These are phyloP conservation scores for Cynara cardunculus DNA, from an alignment of 129 eudicot species.

Conservation along the genomic window DNA sequence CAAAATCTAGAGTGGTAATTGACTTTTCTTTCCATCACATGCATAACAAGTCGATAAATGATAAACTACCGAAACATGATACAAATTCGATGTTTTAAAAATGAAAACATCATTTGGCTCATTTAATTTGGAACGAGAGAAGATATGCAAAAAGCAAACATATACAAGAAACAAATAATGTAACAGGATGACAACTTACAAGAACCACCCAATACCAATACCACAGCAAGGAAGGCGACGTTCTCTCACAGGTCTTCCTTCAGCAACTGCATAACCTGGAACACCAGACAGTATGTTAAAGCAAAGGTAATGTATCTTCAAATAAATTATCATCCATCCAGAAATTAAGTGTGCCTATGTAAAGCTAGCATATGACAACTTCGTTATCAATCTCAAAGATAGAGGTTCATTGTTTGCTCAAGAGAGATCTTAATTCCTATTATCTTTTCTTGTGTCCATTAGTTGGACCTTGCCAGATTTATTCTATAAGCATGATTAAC, in stretches of 20 bases:
- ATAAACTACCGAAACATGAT: not conserved
- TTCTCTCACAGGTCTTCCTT: slow-evolving; percentile 81
- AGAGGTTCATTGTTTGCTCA: not conserved
- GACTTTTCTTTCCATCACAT: not conserved
- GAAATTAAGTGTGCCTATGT: not conserved
- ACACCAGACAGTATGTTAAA: slow-evolving; percentile 8
- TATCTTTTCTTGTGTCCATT: not conserved
- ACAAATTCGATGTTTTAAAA: not conserved
- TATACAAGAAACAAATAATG: not conserved
- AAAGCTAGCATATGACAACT: slow-evolving; percentile 8
- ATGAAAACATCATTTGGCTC: not conserved
- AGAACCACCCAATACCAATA: slow-evolving; percentile 75
- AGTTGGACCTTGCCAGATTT: not conserved
- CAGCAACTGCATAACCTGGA: slow-evolving; percentile 82
- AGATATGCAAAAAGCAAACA: slow-evolving; percentile 4
- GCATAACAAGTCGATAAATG: not conserved
- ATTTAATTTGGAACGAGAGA: not conserved
- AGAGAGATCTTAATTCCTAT: not conserved
- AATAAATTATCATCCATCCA: not conserved
- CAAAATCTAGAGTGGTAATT: no score
- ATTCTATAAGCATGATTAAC: not conserved
- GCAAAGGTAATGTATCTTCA: not conserved
- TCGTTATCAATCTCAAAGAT: not conserved
- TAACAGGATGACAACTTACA: slow-evolving; percentile 48
- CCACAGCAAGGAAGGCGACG: slow-evolving; percentile 94